These are phyloP conservation scores for Hyphodiscus sp. DNA, from an alignment of 2,329 filamentous ascomycete genomes.

Conservation along the genomic window DNA sequence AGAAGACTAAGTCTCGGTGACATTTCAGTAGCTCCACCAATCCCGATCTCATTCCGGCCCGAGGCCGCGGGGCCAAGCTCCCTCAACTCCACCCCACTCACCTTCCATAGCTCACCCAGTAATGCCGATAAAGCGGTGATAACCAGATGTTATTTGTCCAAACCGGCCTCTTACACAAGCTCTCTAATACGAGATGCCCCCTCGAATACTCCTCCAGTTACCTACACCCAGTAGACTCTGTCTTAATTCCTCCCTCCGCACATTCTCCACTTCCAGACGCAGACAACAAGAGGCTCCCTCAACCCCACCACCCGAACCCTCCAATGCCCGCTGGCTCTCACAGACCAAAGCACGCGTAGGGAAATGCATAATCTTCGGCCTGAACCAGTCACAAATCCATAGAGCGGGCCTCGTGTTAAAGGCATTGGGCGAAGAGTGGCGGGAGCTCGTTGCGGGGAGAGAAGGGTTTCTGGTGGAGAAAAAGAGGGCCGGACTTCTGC, in stretches of 20 bases:
- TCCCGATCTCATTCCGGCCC: background rate
- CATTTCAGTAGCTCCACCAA: background rate
- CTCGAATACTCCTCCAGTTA: background rate
- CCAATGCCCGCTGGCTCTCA: conserved; percentile 59
- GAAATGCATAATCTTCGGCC: conserved; percentile 69
- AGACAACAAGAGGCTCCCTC: conserved; percentile 24
- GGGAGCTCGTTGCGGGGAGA: conserved; percentile 62
- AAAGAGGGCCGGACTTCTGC: conserved; percentile 54
- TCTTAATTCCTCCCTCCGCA: background rate
- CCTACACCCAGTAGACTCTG: background rate
- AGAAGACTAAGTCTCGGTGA: background rate
- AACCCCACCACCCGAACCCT: conserved; percentile 29
- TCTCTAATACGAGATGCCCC: background rate
- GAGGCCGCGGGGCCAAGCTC: background rate
- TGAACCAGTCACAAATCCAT: conserved; percentile 48
- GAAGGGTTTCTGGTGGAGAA: conserved; percentile 67
- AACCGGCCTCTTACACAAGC: background rate
- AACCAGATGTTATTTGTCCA: too few relatives aligned
- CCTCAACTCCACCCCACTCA: too few relatives aligned
- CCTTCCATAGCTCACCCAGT: too few relatives aligned
- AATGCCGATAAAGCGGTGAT: too few relatives aligned
- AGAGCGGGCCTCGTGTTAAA: conserved; percentile 54
- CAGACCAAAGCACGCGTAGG: conserved; percentile 62
- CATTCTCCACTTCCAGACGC: background rate
- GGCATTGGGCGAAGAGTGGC: conserved; percentile 60